Conservation (phyloP, 768 basidiomycete genomes). For the Holtermannia corniformis region DNA sequence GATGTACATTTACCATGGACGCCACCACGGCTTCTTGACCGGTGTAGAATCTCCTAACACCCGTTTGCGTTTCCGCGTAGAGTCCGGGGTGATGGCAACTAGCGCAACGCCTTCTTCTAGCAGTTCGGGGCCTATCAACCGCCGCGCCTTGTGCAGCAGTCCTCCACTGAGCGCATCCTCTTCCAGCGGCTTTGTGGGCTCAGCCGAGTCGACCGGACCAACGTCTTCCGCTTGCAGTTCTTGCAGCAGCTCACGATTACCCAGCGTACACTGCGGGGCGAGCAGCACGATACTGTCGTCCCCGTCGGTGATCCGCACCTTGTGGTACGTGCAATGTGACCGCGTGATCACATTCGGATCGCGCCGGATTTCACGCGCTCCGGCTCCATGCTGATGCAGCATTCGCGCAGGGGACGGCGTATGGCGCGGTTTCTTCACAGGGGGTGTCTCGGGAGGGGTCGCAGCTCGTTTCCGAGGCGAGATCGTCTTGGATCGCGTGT, state of each 20-base stretch:
- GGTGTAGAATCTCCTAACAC: too few species aligned
- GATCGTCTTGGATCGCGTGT: too few species aligned
- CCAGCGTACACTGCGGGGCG: slow-evolving; percentile 26
- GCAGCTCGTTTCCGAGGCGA: too few species aligned
- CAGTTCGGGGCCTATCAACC: slow-evolving; percentile 19
- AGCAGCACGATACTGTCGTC: slow-evolving; percentile 20
- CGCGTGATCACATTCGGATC: slow-evolving; percentile 31
- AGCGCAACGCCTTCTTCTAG: slow-evolving; percentile 25
- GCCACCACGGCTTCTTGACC: too few species aligned
- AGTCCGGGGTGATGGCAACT: too few species aligned
- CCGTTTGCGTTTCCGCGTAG: neutral
- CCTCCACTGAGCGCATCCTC: slow-evolving; percentile 11
- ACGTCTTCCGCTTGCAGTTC: slow-evolving; percentile 16
- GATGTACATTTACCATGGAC: too few species aligned
- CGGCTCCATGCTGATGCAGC: too few species aligned
- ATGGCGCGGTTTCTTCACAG: too few species aligned
- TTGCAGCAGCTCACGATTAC: slow-evolving; percentile 12
- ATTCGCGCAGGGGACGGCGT: too few species aligned
- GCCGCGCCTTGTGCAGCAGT: slow-evolving; percentile 18
- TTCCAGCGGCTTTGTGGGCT: slow-evolving; percentile 14
- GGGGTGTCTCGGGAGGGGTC: too few species aligned
- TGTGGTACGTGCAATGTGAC: slow-evolving; percentile 36
- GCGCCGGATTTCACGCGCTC: too few species aligned
- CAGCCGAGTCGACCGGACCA: slow-evolving; percentile 17
- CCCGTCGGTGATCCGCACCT: slow-evolving; percentile 15